These are phyloP conservation scores for Apiotrichum gracile DNA, from an alignment of 1,284 basidiomycete genomes.

Conservation along the genomic window DNA sequence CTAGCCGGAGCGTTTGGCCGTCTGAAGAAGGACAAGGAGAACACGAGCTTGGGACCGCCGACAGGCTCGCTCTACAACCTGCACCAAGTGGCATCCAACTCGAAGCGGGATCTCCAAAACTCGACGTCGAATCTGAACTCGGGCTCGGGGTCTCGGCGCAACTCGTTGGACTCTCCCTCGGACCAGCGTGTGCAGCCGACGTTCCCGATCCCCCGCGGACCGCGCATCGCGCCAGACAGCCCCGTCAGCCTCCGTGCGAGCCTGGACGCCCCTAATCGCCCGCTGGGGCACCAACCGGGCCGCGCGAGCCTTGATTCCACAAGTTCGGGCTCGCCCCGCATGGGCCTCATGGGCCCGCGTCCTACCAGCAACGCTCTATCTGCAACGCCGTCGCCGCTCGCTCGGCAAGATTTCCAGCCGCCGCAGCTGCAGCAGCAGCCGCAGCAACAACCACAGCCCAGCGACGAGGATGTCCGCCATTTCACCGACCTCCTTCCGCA, in stretches of 20 bases:
- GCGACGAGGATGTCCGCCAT: conserved; percentile 53
- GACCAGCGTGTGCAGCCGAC: conserved; percentile 4
- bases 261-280: neutral
- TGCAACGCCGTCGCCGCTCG: conserved; percentile 4
- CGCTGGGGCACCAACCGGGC: neutral
- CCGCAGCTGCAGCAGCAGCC: too few species aligned
- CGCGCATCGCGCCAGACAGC: conserved; percentile 1
- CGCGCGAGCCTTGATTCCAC: conserved; percentile 7
- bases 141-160: neutral
- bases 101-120: conserved; percentile 2
- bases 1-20: conserved; percentile 31
- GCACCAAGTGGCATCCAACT: neutral
- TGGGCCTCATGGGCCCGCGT: neutral
- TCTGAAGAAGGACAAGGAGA: conserved; percentile 33
- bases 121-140: too few species aligned
- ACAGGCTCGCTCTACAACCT: neutral
- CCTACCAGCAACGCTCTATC: neutral
- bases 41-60: conserved; percentile 2
- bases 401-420: conserved; percentile 1
- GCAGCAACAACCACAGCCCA: conserved; percentile 2
- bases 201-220: conserved; percentile 4
- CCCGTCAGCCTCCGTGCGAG: neutral
- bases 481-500: conserved; percentile 69
- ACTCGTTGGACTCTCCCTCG: neutral
- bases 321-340: neutral